Evolutionary conservation across 1,284 basidiomycete species (phyloP).

Genomic region (Tranzscheliella williamsii): DNA sequence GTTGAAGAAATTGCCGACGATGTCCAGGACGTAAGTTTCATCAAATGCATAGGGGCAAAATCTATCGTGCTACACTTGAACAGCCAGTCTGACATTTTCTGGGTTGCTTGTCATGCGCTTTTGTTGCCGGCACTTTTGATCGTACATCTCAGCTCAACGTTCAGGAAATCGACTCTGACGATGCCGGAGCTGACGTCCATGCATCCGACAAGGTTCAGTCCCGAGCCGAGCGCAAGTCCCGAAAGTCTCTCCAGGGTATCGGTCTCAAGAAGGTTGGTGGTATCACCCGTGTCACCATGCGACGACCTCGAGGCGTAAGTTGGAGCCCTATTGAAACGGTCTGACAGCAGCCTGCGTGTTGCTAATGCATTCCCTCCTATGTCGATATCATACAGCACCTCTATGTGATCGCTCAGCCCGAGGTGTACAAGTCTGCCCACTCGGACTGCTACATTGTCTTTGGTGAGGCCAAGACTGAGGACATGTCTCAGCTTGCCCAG

Average conservation of each 20-base stretch:
- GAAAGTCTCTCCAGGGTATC: conserved; percentile 58
- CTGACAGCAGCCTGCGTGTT: too few species aligned
- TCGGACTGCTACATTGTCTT: conserved; percentile 99
- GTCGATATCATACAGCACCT: conserved; percentile 68
- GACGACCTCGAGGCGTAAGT: conserved; percentile 88
- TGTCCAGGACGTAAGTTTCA: conserved; percentile 66
- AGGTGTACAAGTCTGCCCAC: conserved; percentile 96
- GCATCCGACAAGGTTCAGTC: conserved; percentile 89
- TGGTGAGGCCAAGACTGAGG: conserved; percentile 96
- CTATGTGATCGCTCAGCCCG: conserved; percentile 88
- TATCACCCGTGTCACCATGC: conserved; percentile 92
- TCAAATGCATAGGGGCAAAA: too few species aligned
- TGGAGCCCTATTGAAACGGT: not conserved
- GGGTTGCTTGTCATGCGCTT: not conserved
- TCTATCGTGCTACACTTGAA: too few species aligned
- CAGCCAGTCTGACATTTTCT: too few species aligned
- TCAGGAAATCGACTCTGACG: conserved; percentile 69
- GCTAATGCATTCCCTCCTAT: not conserved
- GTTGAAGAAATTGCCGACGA: conserved; percentile 75
- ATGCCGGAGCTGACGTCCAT: conserved; percentile 68
- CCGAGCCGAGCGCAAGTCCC: conserved; percentile 59
- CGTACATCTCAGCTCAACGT: conserved; percentile 58
- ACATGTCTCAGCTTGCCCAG: conserved; percentile 83
- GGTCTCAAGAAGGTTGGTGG: conserved; percentile 77
- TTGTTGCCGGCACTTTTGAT: not conserved